Evolutionary conservation across 768 basidiomycete species (phyloP).

Genomic region (Russula brevipes): DNA sequence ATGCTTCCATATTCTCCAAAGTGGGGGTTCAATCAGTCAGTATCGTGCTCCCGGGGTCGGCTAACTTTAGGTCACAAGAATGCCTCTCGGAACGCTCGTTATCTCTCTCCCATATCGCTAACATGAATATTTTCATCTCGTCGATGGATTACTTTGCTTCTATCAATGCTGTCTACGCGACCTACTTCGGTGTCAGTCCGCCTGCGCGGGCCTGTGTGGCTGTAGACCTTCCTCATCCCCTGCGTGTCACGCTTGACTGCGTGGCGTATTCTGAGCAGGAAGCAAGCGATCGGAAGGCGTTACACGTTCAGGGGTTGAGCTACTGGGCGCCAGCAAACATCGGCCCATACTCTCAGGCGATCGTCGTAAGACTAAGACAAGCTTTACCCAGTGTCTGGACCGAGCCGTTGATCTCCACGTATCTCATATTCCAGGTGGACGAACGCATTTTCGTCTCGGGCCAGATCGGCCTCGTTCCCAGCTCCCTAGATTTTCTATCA

Average conservation of each 20-base stretch:
- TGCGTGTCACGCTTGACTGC: conserved; percentile 68
- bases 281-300: conserved; percentile 51
- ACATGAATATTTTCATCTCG: conserved; percentile 78
- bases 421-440: conserved; percentile 46
- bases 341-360: conserved; percentile 94
- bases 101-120: conserved; percentile 54
- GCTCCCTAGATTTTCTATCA: conserved; percentile 60
- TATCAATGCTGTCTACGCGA: conserved; percentile 73
- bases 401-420: neutral
- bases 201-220: conserved; percentile 94
- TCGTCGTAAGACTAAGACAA: conserved; percentile 51
- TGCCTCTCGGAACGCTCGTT: conserved; percentile 47
- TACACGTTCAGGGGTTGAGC: conserved; percentile 94
- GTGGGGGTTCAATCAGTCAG: conserved; percentile 37
- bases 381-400: neutral
- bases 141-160: conserved; percentile 74
- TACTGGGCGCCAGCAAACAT: conserved; percentile 99
- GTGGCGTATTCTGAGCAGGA: conserved; percentile 55
- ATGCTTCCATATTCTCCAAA: conserved; percentile 62
- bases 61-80: conserved; percentile 37
- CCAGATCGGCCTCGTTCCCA: conserved; percentile 87
- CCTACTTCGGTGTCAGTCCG: conserved; percentile 85
- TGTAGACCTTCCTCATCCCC: conserved; percentile 55
- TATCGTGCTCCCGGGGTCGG: neutral
- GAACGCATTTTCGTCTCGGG: conserved; percentile 86